Evolutionary conservation across 257 asterid species (phyloP).

Genomic region (Osmanthus fragrans): DNA sequence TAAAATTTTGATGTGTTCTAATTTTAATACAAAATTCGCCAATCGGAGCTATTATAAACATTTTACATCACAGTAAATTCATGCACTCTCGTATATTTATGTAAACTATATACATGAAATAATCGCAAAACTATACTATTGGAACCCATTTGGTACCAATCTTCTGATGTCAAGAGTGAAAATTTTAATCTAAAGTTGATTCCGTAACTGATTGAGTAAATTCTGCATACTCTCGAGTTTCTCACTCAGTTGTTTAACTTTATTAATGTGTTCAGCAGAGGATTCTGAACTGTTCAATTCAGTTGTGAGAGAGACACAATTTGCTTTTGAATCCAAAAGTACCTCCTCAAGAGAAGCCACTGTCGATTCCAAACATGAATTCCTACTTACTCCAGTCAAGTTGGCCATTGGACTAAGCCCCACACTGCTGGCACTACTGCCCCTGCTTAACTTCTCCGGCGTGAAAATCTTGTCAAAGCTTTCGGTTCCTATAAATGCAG

Average conservation of each 20-base stretch:
- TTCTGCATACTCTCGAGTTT: constrained; percentile 83
- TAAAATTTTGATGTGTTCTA: neutral
- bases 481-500: constrained; percentile 59
- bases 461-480: constrained; percentile 71
- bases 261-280: constrained; percentile 42
- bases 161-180: constrained; percentile 1
- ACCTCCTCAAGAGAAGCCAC: constrained; percentile 77
- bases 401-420: constrained; percentile 39
- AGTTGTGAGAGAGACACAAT: constrained; percentile 69
- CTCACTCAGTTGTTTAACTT: constrained; percentile 58
- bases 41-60: neutral
- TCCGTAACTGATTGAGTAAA: constrained; percentile 57
- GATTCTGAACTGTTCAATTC: constrained; percentile 44
- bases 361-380: constrained; percentile 49
- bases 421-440: constrained; percentile 32
- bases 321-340: constrained; percentile 57
- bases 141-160: constrained; percentile 17
- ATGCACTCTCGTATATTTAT: constrained; percentile 12
- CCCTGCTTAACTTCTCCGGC: constrained; percentile 58
- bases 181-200: constrained; percentile 38
- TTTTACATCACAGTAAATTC: constrained; percentile 30
- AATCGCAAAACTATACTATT: constrained; percentile 26
- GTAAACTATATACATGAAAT: constrained; percentile 40
- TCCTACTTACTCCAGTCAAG: constrained; percentile 27
- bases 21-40: constrained; percentile 25